Evolutionary conservation across 129 eudicot genomes (phyloP).

Genomic region (Kitagawia praeruptora): DNA sequence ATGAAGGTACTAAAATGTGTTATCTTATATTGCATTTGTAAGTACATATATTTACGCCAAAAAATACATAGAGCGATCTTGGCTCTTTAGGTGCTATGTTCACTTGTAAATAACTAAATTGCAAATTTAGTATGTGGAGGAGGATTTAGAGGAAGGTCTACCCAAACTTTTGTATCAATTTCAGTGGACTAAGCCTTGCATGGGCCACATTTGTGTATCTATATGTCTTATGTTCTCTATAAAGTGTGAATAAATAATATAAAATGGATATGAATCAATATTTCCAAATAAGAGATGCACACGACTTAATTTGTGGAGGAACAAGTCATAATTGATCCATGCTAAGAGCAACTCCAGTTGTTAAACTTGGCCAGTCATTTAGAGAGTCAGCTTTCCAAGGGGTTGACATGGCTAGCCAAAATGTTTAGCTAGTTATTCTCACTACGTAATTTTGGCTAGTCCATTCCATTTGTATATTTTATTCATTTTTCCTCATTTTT

Average conservation of each 20-base stretch:
- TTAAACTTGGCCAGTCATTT: too few species aligned
- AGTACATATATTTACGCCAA: neutral
- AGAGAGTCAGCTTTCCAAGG: too few species aligned
- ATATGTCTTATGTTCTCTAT: too few species aligned
- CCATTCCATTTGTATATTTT: too few species aligned
- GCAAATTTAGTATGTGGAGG: neutral
- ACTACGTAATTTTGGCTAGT: too few species aligned
- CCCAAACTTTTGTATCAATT: neutral
- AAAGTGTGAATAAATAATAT: too few species aligned
- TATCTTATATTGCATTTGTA: neutral
- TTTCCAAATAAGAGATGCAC: too few species aligned
- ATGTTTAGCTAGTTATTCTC: too few species aligned
- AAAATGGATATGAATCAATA: neutral
- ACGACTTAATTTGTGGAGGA: neutral
- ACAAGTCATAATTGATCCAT: neutral
- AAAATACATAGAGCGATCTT: neutral
- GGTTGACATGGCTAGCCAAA: too few species aligned
- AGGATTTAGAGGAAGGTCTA: neutral
- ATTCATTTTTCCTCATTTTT: too few species aligned
- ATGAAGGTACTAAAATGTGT: constrained; percentile 46
- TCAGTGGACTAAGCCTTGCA: neutral
- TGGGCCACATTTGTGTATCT: neutral
- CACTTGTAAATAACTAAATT: neutral
- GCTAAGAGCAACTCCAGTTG: too few species aligned
- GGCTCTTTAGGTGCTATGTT: neutral